phyloP scores from a whole-genome alignment of 1,284 basidiomycete species.

The Puccinia triticina region DNA sequence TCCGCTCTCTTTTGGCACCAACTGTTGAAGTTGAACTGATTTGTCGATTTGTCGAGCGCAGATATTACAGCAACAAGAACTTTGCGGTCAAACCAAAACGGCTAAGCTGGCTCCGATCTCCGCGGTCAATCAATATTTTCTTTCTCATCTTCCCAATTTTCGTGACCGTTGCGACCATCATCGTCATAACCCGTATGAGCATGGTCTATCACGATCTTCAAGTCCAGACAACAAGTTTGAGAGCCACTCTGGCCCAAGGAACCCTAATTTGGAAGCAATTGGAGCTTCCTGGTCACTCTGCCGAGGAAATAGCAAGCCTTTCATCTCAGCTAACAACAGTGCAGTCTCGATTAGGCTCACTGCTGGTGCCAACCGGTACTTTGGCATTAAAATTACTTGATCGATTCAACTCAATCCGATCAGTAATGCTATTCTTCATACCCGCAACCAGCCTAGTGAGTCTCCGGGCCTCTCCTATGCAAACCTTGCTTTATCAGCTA shows the following conservation, averaged over 20 bases:
- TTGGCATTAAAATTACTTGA: background rate
- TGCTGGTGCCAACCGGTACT: background rate
- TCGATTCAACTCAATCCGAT: conserved; percentile 17
- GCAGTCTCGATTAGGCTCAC: background rate
- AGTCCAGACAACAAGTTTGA: background rate
- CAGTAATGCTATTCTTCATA: background rate
- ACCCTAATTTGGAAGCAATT: background rate
- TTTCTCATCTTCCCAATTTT: background rate
- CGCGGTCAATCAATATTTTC: conserved; percentile 3
- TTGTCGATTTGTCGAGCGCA: background rate
- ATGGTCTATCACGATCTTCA: conserved; percentile 3
- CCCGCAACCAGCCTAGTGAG: conserved; percentile 24
- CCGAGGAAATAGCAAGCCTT: background rate
- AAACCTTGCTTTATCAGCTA: background rate
- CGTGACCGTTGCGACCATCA: background rate
- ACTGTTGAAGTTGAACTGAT: background rate
- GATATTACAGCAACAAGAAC: conserved; percentile 5
- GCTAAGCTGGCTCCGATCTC: background rate
- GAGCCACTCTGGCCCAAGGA: background rate
- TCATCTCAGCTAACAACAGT: background rate
- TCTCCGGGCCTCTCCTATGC: background rate
- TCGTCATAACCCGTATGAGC: background rate
- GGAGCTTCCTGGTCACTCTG: background rate
- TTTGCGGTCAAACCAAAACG: background rate
- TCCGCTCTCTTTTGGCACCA: background rate